Evolutionary conservation across 2,329 filamentous ascomycete species (phyloP), one percentile per base, ranked within the genome.

Genomic region (Bipolaris bicolor): DNA sequence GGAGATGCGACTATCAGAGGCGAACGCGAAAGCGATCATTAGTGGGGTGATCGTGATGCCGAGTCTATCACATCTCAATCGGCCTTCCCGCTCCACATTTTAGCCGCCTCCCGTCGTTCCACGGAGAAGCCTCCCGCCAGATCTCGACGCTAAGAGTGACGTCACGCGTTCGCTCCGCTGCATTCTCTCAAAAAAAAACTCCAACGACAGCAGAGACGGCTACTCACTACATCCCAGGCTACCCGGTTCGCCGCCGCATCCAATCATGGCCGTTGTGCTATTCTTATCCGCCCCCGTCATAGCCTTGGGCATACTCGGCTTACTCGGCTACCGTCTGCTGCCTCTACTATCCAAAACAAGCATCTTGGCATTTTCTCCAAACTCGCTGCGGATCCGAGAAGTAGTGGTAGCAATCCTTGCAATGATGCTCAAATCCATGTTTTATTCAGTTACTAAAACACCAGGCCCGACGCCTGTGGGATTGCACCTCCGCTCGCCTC

Each of bases 321-420:
- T 39, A 2, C 48, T 41, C 36, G 52, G 43, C 20, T 49, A 56
- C 37, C 56, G 52, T n/a, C 52, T 55, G 11, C 31, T 39, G 5
- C 56, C 52, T n/a, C 13, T 59, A 20, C 41, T 59, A 11, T 41
- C 41, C 6, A 51, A 20, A 18, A 41, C 29, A 31, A 41, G 47
- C 10, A 52, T 16, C 16, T 37, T 59, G n/a, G 18, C 47, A 9
- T 56, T 59, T 29, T 52, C 56, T 37, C 56, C 56, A 40, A 55
- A 55, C 37, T 29, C 43, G 15, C 56, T 59, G 22, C 52, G 47
- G 10, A 56, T 16, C 7, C 34, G 37, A 16, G 56, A 56, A 33
- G 33, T 56, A 20, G 39, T 56, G 18, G 16, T 59, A 51, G 41
- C 52, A 24, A 52, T 56, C 37, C 3, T 48, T n/a, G 43, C 31